A percentile compares a stretch with the other conserved stretches of the same genome.
phyloP scores from a whole-genome alignment of 352 stramenopile species.

The Phytopythium chamaehyphon region DNA sequence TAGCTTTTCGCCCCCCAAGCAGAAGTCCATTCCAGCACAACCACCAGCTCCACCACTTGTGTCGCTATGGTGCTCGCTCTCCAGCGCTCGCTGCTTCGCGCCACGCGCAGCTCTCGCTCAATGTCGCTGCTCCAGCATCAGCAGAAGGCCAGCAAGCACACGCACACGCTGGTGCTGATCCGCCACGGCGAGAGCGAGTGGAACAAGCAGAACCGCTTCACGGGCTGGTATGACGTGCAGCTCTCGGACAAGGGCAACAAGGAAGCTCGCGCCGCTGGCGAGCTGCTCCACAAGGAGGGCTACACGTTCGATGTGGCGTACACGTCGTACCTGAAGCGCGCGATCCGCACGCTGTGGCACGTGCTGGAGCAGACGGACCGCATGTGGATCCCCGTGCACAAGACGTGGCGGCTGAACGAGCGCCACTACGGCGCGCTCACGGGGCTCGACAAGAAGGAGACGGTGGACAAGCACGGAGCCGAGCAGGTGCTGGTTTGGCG shows the following conservation, averaged over 20 bases:
- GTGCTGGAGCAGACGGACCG: constrained; percentile 92
- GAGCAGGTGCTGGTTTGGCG: constrained; percentile 96
- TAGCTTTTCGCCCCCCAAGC: constrained; percentile 17
- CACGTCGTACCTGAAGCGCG: constrained; percentile 94
- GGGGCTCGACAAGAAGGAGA: constrained; percentile 90
- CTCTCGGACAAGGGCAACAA: constrained; percentile 88
- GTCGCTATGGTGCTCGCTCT: constrained; percentile 53
- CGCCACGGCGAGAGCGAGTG: constrained; percentile 93
- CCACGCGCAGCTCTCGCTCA: constrained; percentile 12
- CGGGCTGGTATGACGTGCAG: constrained; percentile 92
- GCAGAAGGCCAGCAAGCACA: constrained; percentile 71
- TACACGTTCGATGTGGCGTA: constrained; percentile 95
- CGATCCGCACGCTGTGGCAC: constrained; percentile 93
- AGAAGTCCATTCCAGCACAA: constrained; percentile 12
- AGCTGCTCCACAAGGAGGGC: constrained; percentile 88
- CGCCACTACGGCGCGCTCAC: constrained; percentile 87
- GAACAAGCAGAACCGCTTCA: constrained; percentile 95
- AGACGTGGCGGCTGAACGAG: constrained; percentile 93
- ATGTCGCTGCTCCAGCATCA: constrained; percentile 40
- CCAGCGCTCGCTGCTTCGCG: constrained; percentile 42
- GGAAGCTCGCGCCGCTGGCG: constrained; percentile 87
- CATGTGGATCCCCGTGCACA: constrained; percentile 95
- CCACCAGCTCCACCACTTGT: background rate
- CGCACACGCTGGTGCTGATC: constrained; percentile 89
- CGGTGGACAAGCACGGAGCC: constrained; percentile 87